Evolutionary conservation across 257 asterid species (phyloP), one percentile per base, ranked within the genome.

Genomic region (Capsicum pubescens): DNA sequence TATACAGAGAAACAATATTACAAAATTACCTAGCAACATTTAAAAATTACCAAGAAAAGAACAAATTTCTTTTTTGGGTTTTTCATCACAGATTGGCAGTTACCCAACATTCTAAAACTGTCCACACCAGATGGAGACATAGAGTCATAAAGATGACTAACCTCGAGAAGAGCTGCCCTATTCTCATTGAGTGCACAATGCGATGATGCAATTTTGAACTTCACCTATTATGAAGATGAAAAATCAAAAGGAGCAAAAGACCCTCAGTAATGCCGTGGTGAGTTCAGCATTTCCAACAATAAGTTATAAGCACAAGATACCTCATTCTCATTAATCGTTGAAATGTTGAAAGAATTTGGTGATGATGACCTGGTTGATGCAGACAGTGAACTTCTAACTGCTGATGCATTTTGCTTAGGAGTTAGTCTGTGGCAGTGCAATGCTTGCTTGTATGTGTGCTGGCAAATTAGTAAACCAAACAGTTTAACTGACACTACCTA

Each of bases 161-260:
- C 99, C 99, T 97, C 98, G 58, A 88, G 87, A 71, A 97, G 91
- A 82, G 99, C 97, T 74, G 93, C 93, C 88, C 91, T 91, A 87
- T 78, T 91, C 87, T 97, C 98, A 80, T 92, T 94, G 61, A 97
- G 91, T 36, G 90, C 91, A 90, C 86, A 87, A 84, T 92, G 90
- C 46, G 97, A 94, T 16, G 91, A 88, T 54, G 98, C 98, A 85
- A 97, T 89, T 91, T 90, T 97, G 91, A 93, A 95, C 91, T 91
- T 97, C 87, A 97, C 95, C 99, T 97, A 90, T 66, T 56, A 82
- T 81, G 82, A 84, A 69, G 7, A 70, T 15, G 81, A 77, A 77
- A 77, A 32, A 14, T 1, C 6, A 54, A 36, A 13, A 79, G 57
- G 59, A 74, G 16, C 71, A 64, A 71, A 83, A 80, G 61, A 77